Evolutionary conservation across 108 stramenopile species (phyloP), one percentile per base, ranked within the genome.

Genomic region (Nannochloropsis gaditana): DNA sequence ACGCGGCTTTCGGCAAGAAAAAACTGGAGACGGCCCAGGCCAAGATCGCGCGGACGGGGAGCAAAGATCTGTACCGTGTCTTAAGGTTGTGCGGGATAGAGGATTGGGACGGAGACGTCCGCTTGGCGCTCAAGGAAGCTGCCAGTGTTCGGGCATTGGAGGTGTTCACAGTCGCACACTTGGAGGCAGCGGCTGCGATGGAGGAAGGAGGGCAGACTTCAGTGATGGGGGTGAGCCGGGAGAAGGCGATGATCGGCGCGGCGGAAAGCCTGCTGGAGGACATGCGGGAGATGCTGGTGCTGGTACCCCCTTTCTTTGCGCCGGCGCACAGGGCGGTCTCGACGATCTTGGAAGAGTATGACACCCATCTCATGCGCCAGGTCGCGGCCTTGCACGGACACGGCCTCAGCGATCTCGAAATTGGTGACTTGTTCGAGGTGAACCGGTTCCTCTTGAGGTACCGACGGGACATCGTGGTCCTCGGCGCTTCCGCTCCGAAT

Each of bases 341-440:
- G 19, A 6, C n/a, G 5, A 73, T 73, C n/a, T n/a, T 15, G n/a
- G 59, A n/a, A n/a, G 19, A 73, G 59, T 73, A 73, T 73, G 59
- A 73, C 59, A n/a, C 59, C 19, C 59, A 73, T 73, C n/a, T 73
- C 19, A 73, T 73, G 59, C 15, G 59, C 19, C 59, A 73, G 59
- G 59, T 73, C 19, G 59, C 59, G 59, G 59, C 19, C 3, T 8
- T 73, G 59, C 59, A 73, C 6, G 8, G 59, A 2, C 59, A 73
- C n/a, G 59, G 59, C 15, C n/a, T 73, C 19, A 73, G 59, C n/a
- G 59, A 73, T 8, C 3, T 73, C 19, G 59, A 73, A n/a, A 73
- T 73, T n/a, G 59, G 59, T n/a, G 59, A 73, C n/a, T 73, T 73
- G 59, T 73, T 73, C n/a, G 59, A 73, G 59, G n/a, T 73, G 3